phyloP scores from a whole-genome alignment of 75 land plant genomes.

The Pinus taeda region DNA sequence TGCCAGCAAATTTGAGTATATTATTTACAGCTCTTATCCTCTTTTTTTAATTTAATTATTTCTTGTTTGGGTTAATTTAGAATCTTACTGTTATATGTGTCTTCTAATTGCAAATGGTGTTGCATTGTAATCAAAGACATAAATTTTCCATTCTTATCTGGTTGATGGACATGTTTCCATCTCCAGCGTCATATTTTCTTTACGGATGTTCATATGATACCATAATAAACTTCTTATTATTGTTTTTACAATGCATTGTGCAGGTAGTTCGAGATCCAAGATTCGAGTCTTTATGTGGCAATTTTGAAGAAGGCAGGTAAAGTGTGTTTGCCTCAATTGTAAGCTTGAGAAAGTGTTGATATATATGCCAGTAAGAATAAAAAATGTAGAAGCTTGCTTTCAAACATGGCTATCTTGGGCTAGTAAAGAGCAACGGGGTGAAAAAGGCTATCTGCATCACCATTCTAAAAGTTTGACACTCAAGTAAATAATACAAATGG shows the following conservation, averaged over 20 bases:
- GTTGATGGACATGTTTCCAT: not conserved
- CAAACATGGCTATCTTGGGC: not conserved
- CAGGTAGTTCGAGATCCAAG: slow-evolving; percentile 84
- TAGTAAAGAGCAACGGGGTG: not conserved
- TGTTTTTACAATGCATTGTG: slow-evolving; percentile 2
- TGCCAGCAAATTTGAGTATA: not conserved
- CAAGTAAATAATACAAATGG: not conserved
- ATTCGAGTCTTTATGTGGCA: slow-evolving; percentile 86
- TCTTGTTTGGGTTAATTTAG: not conserved
- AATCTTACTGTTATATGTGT: not conserved
- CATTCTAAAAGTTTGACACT: not conserved
- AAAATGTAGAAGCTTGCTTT: not conserved
- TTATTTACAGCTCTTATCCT: not conserved
- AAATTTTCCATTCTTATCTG: not conserved
- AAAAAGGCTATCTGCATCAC: not conserved
- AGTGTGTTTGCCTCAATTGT: not conserved
- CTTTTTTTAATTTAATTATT: not conserved
- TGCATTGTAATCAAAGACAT: not conserved
- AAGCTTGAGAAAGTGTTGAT: not conserved
- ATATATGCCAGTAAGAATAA: not conserved
- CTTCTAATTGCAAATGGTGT: not conserved
- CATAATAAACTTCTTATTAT: not conserved
- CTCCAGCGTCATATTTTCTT: not conserved
- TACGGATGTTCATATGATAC: not conserved
- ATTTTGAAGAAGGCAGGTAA: slow-evolving; percentile 61